Conservation (phyloP, 345 rosid genomes). For the Streptanthus diversifolius region DNA sequence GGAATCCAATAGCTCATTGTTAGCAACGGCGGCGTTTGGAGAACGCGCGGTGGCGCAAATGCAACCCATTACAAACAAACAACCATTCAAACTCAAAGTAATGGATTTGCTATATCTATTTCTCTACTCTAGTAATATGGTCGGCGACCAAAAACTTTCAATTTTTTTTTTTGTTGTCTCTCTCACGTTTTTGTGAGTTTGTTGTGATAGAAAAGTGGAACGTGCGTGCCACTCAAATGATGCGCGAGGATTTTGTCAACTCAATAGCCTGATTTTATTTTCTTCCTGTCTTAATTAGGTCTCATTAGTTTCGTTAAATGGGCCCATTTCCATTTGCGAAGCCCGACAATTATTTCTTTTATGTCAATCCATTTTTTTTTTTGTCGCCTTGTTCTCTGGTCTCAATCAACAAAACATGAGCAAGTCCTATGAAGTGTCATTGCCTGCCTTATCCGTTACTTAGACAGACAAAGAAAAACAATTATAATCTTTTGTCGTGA, state of each 20-base stretch:
- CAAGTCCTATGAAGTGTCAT: background rate
- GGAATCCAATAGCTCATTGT: conserved; percentile 23
- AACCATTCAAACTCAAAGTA: background rate
- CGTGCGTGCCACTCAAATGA: conserved; percentile 35
- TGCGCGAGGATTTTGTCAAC: conserved; percentile 14
- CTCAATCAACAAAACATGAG: background rate
- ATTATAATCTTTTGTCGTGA: background rate
- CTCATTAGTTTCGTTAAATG: background rate
- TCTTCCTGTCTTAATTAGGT: conserved; percentile 9
- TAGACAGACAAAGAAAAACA: background rate
- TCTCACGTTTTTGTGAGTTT: conserved; percentile 32
- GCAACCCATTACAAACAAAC: conserved; percentile 34
- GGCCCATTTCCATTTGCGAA: conserved; percentile 14
- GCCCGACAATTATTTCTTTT: background rate
- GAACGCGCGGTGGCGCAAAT: conserved; percentile 37
- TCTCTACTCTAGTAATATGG: conserved; percentile 7
- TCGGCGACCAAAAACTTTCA: conserved; percentile 20
- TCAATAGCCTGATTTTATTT: background rate
- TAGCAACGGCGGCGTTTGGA: conserved; percentile 26
- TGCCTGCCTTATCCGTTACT: background rate
- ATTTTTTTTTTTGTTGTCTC: conserved; percentile 24
- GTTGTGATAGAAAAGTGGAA: conserved; percentile 5
- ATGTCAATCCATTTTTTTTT: background rate
- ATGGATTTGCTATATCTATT: background rate
- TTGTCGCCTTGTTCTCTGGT: background rate